Evolutionary conservation across 805 yeast species (phyloP), one percentile per base, ranked within the genome.

Genomic region (Cyberlindnera bimundalis): DNA sequence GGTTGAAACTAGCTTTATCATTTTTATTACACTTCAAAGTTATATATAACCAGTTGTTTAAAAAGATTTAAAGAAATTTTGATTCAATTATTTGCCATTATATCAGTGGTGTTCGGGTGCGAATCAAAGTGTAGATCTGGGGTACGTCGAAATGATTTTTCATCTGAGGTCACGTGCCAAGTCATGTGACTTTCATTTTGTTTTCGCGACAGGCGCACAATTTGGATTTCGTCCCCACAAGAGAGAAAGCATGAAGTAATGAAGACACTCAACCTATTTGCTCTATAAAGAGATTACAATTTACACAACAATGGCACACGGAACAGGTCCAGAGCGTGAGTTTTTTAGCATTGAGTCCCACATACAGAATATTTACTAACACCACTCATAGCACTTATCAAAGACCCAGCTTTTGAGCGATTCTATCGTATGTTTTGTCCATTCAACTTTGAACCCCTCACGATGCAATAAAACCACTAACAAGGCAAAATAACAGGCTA

Each of bases 321-420:
- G 47, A 26, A 8, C 24, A 19, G 47, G 49, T 17, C 47, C 47
- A 16, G 42, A 42, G 16, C 44, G 49, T 42, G 21, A 10, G 47
- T 37, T 4, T 6, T 2, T 14, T 12, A n/a, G n/a, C 25, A 8
- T 8, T 11, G 8, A 23, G 11, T 23, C 8, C 8, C 25, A 8
- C 10, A 8, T 8, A 23, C 8, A 11, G 10, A 11, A 11, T 23
- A 23, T 16, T 21, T 21, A 42, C 47, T 45, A 48, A 48, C 46
- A 27, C n/a, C 30, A 7, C 6, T 4, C 21, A 16, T 35, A 53
- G 58, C 58, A 6, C 45, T 53, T 12, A 53, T 44, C 34, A 42
- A 47, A 27, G 58, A 53, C 32, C 58, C 58, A 20, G 58, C 58
- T 2, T 45, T 53, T 20, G 58, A 53, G 45, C 40, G 40, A 25